phyloP scores from a whole-genome alignment of 2,329 filamentous ascomycete species.

The Colletotrichum sojae region DNA sequence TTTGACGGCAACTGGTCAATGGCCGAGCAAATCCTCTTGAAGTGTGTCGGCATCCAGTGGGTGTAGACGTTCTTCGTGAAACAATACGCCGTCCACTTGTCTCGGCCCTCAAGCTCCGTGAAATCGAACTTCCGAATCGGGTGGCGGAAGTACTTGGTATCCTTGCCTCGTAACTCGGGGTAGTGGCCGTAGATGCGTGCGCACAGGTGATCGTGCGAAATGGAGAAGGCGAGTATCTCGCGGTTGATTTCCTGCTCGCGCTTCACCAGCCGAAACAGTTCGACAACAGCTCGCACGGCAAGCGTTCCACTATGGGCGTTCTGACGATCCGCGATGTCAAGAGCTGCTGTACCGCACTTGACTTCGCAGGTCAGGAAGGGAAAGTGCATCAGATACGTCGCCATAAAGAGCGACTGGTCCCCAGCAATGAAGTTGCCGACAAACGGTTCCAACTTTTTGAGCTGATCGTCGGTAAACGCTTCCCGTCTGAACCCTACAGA shows the following conservation, averaged over 20 bases:
- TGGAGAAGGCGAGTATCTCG: constrained; percentile 59
- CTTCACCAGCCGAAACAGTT: constrained; percentile 55
- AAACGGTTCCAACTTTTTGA: constrained; percentile 56
- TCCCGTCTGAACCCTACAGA: constrained; percentile 56
- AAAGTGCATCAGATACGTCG: constrained; percentile 63
- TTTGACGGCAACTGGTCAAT: constrained; percentile 50
- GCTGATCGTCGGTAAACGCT: constrained; percentile 53
- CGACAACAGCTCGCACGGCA: constrained; percentile 54
- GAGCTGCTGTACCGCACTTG: constrained; percentile 56
- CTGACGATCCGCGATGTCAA: constrained; percentile 56
- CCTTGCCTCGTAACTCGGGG: constrained; percentile 50
- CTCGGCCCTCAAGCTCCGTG: constrained; percentile 48
- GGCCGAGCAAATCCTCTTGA: constrained; percentile 54
- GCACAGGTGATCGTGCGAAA: constrained; percentile 51
- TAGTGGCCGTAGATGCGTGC: constrained; percentile 57
- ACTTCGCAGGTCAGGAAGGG: constrained; percentile 65
- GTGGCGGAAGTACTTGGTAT: constrained; percentile 55
- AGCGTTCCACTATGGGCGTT: constrained; percentile 49
- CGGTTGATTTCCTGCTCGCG: constrained; percentile 55
- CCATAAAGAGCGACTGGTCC: constrained; percentile 59
- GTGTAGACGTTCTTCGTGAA: constrained; percentile 55
- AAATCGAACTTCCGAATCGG: constrained; percentile 52
- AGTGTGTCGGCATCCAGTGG: constrained; percentile 52
- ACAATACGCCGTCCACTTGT: constrained; percentile 54
- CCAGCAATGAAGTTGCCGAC: constrained; percentile 50